A percentile compares a stretch with the other conserved stretches of the same genome.
Evolutionary conservation across 495 filamentous ascomycete species (phyloP).

Genomic region (Daldinia childiae): DNA sequence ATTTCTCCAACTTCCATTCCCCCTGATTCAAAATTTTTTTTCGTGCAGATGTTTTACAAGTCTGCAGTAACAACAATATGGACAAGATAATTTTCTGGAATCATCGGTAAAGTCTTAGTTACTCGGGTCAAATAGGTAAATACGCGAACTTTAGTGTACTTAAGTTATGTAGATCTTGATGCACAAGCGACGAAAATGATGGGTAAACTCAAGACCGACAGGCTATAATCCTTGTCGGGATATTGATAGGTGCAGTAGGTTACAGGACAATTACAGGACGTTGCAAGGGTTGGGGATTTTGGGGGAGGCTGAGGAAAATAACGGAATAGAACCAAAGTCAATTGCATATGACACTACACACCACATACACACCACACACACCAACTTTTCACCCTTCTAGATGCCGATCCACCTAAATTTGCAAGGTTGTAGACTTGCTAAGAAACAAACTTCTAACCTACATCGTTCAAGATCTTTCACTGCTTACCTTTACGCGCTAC

Average conservation of each 20-base stretch:
- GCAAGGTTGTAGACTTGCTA: background rate
- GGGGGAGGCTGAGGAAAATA: slow-evolving; percentile 42
- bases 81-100: slow-evolving; percentile 35
- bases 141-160: background rate
- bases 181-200: slow-evolving; percentile 38
- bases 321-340: slow-evolving; percentile 41
- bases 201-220: slow-evolving; percentile 41
- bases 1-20: slow-evolving; percentile 38
- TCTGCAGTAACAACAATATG: slow-evolving; percentile 26
- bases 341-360: slow-evolving; percentile 44
- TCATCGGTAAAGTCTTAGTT: background rate
- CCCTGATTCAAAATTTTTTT: slow-evolving; percentile 26
- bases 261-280: slow-evolving; percentile 1
- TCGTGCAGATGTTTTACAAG: slow-evolving; percentile 10
- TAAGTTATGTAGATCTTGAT: slow-evolving; percentile 27
- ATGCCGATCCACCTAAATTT: background rate
- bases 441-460: background rate
- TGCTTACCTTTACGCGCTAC: slow-evolving; percentile 26
- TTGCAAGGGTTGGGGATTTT: background rate
- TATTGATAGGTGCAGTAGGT: slow-evolving; percentile 37
- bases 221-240: slow-evolving; percentile 36
- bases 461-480: slow-evolving; percentile 20
- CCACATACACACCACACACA: slow-evolving; percentile 38
- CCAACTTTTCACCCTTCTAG: slow-evolving; percentile 22
- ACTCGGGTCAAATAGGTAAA: slow-evolving; percentile 18